Evolutionary conservation across 257 asterid species (phyloP).

Genomic region (Agastache rugosa): DNA sequence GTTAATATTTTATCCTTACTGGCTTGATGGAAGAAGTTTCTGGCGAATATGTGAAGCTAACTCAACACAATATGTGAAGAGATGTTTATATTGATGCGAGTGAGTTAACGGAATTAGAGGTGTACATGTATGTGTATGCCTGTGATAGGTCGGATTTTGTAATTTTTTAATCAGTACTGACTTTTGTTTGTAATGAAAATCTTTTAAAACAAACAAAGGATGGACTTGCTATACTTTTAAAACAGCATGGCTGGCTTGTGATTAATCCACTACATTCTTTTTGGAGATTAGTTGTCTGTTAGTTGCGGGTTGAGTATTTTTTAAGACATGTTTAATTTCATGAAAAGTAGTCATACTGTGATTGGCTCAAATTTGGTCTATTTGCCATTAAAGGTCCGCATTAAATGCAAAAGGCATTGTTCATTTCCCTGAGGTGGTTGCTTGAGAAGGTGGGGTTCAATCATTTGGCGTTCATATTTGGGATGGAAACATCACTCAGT

Average conservation of each 20-base stretch:
- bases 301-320: background rate
- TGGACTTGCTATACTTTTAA: background rate
- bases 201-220: background rate
- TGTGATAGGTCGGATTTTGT: background rate
- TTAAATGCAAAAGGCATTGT: constrained; percentile 7
- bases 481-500: constrained; percentile 10
- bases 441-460: constrained; percentile 24
- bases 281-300: background rate
- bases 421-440: constrained; percentile 11
- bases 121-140: background rate
- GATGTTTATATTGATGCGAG: background rate
- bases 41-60: constrained; percentile 4
- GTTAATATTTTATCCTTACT: background rate
- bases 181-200: constrained; percentile 7
- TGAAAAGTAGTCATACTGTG: constrained; percentile 6
- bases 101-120: constrained; percentile 1
- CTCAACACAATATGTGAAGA: background rate
- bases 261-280: constrained; percentile 10
- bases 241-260: background rate
- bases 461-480: constrained; percentile 16
- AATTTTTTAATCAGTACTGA: background rate
- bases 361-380: constrained; percentile 29
- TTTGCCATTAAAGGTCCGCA: constrained; percentile 22
- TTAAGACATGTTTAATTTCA: constrained; percentile 6
- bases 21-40: background rate